phyloP scores from a whole-genome alignment of 1,139 yeast species.

The Lodderomyces metapsilosis region DNA sequence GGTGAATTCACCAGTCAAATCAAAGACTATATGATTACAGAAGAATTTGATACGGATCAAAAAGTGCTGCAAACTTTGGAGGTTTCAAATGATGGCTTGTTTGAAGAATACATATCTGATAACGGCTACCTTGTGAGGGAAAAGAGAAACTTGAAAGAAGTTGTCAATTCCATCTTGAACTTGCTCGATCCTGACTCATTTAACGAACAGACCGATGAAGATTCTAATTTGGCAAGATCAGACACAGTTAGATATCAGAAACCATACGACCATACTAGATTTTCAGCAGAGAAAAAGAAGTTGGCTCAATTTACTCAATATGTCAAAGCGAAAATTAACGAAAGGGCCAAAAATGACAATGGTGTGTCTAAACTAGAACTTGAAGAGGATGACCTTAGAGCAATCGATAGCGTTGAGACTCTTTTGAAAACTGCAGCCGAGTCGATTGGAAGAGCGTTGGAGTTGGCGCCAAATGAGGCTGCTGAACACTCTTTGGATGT shows the following conservation, averaged over 20 bases:
- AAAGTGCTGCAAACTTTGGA: conserved; percentile 61
- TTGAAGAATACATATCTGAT: conserved; percentile 68
- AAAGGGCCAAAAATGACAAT: conserved; percentile 13
- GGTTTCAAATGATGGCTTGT: conserved; percentile 68
- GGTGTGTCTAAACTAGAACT: conserved; percentile 24
- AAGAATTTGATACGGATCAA: conserved; percentile 43
- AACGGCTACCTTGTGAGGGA: conserved; percentile 72
- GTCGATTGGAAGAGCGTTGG: conserved; percentile 74
- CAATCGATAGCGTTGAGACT: conserved; percentile 54
- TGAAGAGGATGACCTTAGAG: conserved; percentile 32
- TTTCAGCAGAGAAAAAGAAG: conserved; percentile 41
- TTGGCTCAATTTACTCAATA: conserved; percentile 40
- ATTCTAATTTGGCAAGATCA: conserved; percentile 28
- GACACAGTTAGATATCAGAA: conserved; percentile 28
- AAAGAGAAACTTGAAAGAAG: conserved; percentile 64
- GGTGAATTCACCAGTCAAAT: conserved; percentile 66
- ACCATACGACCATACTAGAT: conserved; percentile 29
- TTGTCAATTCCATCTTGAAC: conserved; percentile 51
- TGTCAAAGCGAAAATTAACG: conserved; percentile 32
- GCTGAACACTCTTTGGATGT: conserved; percentile 66
- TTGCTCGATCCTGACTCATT: conserved; percentile 40
- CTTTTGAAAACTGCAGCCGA: conserved; percentile 75
- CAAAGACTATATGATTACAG: conserved; percentile 54
- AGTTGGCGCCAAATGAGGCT: conserved; percentile 63
- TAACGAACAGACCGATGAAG: conserved; percentile 46